Evolutionary conservation across 2,329 filamentous ascomycete species (phyloP).

Genomic region (Alternaria gansuensis): DNA sequence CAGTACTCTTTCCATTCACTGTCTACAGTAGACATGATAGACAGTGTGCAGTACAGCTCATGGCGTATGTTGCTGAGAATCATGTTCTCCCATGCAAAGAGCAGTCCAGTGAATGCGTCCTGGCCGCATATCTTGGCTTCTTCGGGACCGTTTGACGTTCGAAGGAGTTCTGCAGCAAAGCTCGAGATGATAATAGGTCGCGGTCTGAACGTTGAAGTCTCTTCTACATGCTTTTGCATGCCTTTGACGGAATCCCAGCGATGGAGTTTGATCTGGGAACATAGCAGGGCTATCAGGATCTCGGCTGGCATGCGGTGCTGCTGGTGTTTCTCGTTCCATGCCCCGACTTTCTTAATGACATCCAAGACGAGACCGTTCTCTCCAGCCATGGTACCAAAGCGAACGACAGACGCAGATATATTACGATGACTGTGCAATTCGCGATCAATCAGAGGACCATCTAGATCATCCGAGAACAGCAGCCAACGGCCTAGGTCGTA

Average conservation of each 20-base stretch:
- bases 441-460: constrained; percentile 62
- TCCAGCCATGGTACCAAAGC: constrained; percentile 62
- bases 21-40: constrained; percentile 44
- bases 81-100: constrained; percentile 45
- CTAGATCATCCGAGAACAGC: constrained; percentile 61
- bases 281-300: constrained; percentile 53
- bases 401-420: constrained; percentile 63
- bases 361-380: constrained; percentile 53
- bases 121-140: constrained; percentile 28
- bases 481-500: constrained; percentile 64
- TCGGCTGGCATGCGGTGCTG: constrained; percentile 45
- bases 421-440: constrained; percentile 57
- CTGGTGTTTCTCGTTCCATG: constrained; percentile 29
- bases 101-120: constrained; percentile 39
- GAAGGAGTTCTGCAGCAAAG: constrained; percentile 44
- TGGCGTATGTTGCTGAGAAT: constrained; percentile 36
- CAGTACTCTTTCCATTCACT: constrained; percentile 41
- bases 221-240: constrained; percentile 48
- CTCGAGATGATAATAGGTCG: constrained; percentile 42
- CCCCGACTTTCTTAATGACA: constrained; percentile 38
- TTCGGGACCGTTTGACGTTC: constrained; percentile 29
- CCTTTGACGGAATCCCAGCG: constrained; percentile 54
- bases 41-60: constrained; percentile 45
- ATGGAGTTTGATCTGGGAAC: constrained; percentile 54
- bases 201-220: constrained; percentile 38